Conservation (phyloP, 768 basidiomycete genomes). For the Paxillus rubicundulus region DNA sequence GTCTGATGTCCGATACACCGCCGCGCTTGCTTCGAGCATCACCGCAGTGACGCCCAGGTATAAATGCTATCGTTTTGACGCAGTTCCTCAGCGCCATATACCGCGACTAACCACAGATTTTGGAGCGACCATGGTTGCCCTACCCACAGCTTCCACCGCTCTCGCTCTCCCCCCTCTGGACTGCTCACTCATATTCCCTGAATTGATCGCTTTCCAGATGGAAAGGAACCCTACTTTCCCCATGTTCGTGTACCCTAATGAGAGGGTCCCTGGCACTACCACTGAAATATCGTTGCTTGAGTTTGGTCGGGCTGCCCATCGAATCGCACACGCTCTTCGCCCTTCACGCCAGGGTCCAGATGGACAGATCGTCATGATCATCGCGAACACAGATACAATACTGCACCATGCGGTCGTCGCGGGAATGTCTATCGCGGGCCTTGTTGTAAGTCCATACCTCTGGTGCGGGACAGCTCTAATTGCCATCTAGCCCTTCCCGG, state of each 20-base stretch:
- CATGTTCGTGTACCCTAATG: constrained; percentile 13
- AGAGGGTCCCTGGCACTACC: constrained; percentile 3
- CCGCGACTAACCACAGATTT: constrained; percentile 5
- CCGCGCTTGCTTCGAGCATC: no score
- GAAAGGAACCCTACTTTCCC: constrained; percentile 13
- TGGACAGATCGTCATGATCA: constrained; percentile 20
- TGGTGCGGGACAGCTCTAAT: constrained; percentile 30
- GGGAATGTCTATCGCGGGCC: constrained; percentile 41
- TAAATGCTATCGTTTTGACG: constrained; percentile 13
- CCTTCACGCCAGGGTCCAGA: constrained; percentile 29
- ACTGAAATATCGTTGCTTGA: constrained; percentile 22
- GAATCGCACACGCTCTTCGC: constrained; percentile 40
- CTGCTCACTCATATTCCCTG: constrained; percentile 14
- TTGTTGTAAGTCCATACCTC: constrained; percentile 26
- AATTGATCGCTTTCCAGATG: constrained; percentile 25
- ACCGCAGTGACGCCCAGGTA: no score
- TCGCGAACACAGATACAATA: constrained; percentile 32
- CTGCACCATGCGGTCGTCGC: constrained; percentile 32
- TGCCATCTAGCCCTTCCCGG: constrained; percentile 31
- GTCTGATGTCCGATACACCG: no score
- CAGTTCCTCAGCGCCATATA: no score
- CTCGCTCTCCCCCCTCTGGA: constrained; percentile 16
- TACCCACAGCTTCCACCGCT: no score
- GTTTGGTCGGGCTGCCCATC: constrained; percentile 30
- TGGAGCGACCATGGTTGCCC: no score